phyloP scores from a whole-genome alignment of 225 moss, liverwort and hornwort genomes.

The Neckera pumila region DNA sequence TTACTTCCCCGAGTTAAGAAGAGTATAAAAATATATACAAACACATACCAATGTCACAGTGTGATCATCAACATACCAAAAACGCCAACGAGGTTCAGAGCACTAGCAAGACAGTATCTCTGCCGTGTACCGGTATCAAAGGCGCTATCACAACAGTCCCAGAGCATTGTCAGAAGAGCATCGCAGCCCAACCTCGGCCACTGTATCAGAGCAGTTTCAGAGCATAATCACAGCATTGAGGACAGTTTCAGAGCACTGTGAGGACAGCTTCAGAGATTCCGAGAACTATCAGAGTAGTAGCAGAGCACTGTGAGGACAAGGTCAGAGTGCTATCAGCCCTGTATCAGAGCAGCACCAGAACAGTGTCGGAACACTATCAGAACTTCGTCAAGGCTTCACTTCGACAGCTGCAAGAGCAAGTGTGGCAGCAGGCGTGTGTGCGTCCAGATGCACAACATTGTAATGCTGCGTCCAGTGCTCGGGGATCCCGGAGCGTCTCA shows the following conservation, averaged over 20 bases:
- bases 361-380: not conserved
- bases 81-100: not conserved
- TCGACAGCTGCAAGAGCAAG: not conserved
- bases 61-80: not conserved
- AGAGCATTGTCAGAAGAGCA: not conserved
- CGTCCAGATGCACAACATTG: slow-evolving; percentile 27
- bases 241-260: not conserved
- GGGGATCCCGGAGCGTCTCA: not conserved
- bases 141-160: not conserved
- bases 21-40: not conserved
- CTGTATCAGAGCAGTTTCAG: not conserved
- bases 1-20: not conserved
- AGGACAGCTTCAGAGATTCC: not conserved
- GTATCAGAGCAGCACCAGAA: not conserved
- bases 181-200: not conserved
- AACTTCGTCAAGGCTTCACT: not conserved
- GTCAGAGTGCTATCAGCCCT: not conserved
- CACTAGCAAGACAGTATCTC: not conserved
- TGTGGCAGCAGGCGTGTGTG: not conserved
- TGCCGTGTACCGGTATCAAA: not conserved
- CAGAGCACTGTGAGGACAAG: too few species aligned
- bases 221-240: not conserved
- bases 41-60: not conserved
- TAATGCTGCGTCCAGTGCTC: slow-evolving; percentile 26
- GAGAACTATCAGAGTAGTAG: not conserved